Evolutionary conservation across 2,329 filamentous ascomycete genomes (phyloP), one percentile per base, ranked within the genome.

Genomic region (Phaeosphaeriaceae sp.): DNA sequence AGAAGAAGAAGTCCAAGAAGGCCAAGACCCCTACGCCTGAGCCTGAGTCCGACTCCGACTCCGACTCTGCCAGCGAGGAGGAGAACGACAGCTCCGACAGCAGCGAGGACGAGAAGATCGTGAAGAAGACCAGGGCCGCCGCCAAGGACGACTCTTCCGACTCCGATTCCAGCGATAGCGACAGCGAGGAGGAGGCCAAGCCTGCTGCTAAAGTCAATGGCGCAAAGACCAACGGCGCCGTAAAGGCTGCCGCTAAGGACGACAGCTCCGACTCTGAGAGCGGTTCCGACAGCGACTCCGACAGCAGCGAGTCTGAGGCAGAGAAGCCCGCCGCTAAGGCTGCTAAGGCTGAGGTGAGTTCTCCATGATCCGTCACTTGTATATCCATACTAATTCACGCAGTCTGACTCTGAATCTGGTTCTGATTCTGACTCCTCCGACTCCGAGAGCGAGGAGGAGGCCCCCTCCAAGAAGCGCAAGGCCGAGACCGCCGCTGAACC

Each of bases 401-500:
- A 74, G 67, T 78, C 78, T 21, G 74, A 76, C 60, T 71, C 76
- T 49, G 79, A 79, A 55, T 78, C 75, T 61, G 74, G 71, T 27
- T 75, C 75, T 27, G 70, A 63, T 50, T 74, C 72, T 44, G 70
- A 63, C 48, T 74, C 72, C 42, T 70, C 69, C 58, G 72, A 70
- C 53, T 68, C 68, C 51, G 66, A 71, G 47, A 70, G 68, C 50
- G 68, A 77, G 44, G 67, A 72, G 48, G 79, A 78, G 57, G 71
- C 73, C 58, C 78, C 81, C 63, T 81, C 83, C 68, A 89, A 89
- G 84, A 89, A 89, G 85, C 86, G 87, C 78, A 89, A 89, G 84
- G 86, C 86, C 53, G 85, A 86, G 59, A 81, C 79, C 47, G 80
- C 81, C 45, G 76, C 74, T 31, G 81, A 83, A 53, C 79, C 85